Conservation (phyloP, 2,329 filamentous ascomycete genomes). For the Trichoderma atroviride region DNA sequence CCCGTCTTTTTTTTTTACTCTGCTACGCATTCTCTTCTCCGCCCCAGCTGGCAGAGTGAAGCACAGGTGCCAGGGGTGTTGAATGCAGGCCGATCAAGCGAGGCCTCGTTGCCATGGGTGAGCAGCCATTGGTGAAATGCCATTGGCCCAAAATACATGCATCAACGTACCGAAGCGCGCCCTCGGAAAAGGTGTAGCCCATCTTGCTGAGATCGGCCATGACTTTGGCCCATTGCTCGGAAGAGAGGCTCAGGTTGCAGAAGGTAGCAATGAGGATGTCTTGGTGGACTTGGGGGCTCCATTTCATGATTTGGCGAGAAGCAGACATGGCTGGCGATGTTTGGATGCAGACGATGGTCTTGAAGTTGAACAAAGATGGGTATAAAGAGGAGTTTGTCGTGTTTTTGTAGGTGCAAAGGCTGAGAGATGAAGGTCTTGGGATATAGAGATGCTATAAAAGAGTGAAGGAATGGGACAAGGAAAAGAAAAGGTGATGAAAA, state of each 20-base stretch:
- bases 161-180: slow-evolving; percentile 45
- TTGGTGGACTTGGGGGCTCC: slow-evolving; percentile 48
- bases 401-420: background rate
- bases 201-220: slow-evolving; percentile 42
- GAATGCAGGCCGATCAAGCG: slow-evolving; percentile 15
- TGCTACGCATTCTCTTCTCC: background rate
- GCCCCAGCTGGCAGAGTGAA: background rate
- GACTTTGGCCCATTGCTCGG: slow-evolving; percentile 41
- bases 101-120: background rate
- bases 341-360: background rate
- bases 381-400: background rate
- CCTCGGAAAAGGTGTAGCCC: slow-evolving; percentile 46
- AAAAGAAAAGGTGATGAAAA: background rate
- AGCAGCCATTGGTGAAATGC: slow-evolving; percentile 5
- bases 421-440: background rate
- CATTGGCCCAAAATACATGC: background rate
- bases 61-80: slow-evolving; percentile 8
- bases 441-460: background rate
- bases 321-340: slow-evolving; percentile 8
- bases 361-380: background rate
- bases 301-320: slow-evolving; percentile 42
- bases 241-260: slow-evolving; percentile 40
- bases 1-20: background rate
- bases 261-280: slow-evolving; percentile 49
- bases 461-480: background rate